Conservation (phyloP, 1,284 basidiomycete genomes). For the Ganoderma leucocontextum region DNA sequence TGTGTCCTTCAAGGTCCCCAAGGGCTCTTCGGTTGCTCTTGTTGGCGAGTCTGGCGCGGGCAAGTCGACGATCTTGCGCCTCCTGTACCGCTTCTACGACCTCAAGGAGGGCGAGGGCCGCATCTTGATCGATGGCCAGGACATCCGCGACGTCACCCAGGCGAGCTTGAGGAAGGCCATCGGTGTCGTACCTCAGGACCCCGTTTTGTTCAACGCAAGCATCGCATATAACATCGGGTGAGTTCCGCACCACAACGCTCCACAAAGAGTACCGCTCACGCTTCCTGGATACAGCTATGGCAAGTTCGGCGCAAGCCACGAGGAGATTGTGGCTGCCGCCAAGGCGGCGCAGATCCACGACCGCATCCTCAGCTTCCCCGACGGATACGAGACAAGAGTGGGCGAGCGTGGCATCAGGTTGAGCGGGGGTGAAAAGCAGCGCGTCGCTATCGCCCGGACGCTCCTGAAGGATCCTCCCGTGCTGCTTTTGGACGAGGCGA, state of each 20-base stretch:
- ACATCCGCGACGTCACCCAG: constrained; percentile 88
- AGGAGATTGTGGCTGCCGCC: constrained; percentile 79
- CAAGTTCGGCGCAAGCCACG: constrained; percentile 69
- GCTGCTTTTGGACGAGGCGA: constrained; percentile 85
- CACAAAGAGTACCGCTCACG: background rate
- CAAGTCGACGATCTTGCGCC: constrained; percentile 84
- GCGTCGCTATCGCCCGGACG: constrained; percentile 88
- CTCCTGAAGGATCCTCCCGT: constrained; percentile 88
- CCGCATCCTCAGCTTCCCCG: constrained; percentile 79
- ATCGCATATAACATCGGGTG: constrained; percentile 82
- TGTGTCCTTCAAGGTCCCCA: constrained; percentile 86
- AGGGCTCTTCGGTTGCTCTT: constrained; percentile 82
- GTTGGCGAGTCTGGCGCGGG: constrained; percentile 85
- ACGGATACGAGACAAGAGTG: constrained; percentile 82
- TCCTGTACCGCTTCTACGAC: constrained; percentile 93
- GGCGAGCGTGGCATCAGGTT: constrained; percentile 86
- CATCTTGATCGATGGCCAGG: constrained; percentile 84
- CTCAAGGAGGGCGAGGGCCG: constrained; percentile 75
- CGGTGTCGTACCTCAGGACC: constrained; percentile 85
- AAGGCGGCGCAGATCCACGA: constrained; percentile 86
- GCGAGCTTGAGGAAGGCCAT: constrained; percentile 80
- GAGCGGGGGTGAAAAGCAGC: constrained; percentile 85
- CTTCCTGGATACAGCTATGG: constrained; percentile 59
- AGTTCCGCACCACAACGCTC: constrained; percentile 23
- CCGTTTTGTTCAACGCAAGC: constrained; percentile 85